These are phyloP conservation scores for Debaryomyces subglobosus DNA, from an alignment of 1,139 yeast genomes.

Conservation along the genomic window DNA sequence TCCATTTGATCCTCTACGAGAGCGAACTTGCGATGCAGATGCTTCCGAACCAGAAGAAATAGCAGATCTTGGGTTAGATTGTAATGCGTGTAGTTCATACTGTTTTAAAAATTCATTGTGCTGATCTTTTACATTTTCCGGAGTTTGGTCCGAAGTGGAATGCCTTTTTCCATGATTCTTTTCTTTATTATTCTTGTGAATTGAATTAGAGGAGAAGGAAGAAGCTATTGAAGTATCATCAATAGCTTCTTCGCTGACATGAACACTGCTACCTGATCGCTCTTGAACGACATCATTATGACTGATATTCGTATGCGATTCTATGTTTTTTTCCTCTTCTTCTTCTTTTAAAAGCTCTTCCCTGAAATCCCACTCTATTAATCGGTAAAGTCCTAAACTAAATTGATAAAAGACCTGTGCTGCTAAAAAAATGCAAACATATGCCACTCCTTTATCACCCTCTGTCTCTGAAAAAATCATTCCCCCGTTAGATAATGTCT, in stretches of 20 bases:
- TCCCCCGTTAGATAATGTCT: slow-evolving; percentile 71
- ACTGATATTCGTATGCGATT: background rate
- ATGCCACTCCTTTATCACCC: slow-evolving; percentile 82
- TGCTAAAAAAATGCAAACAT: slow-evolving; percentile 77
- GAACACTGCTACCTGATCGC: background rate
- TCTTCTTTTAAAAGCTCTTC: slow-evolving; percentile 20
- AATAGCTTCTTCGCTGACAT: background rate
- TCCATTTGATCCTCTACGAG: slow-evolving; percentile 9
- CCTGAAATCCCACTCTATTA: slow-evolving; percentile 73
- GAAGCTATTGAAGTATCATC: slow-evolving; percentile 4
- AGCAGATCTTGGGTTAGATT: slow-evolving; percentile 15
- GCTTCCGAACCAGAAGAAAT: slow-evolving; percentile 13
- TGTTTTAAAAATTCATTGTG: slow-evolving; percentile 25
- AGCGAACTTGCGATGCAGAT: slow-evolving; percentile 10
- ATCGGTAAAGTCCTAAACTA: slow-evolving; percentile 71
- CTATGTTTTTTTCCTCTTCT: slow-evolving; percentile 8
- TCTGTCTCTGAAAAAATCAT: slow-evolving; percentile 56
- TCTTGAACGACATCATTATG: no score
- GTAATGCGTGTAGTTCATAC: slow-evolving; percentile 14
- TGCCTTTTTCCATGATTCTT: background rate
- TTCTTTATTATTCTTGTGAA: background rate
- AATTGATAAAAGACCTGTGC: slow-evolving; percentile 73
- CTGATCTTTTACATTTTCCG: slow-evolving; percentile 17
- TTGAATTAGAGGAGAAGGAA: slow-evolving; percentile 5
- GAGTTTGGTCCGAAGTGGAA: background rate